Percentiles rank a stretch among this genome's conserved stretches.
phyloP scores from a whole-genome alignment of 1,284 basidiomycete species.

The Puccinia coronata region DNA sequence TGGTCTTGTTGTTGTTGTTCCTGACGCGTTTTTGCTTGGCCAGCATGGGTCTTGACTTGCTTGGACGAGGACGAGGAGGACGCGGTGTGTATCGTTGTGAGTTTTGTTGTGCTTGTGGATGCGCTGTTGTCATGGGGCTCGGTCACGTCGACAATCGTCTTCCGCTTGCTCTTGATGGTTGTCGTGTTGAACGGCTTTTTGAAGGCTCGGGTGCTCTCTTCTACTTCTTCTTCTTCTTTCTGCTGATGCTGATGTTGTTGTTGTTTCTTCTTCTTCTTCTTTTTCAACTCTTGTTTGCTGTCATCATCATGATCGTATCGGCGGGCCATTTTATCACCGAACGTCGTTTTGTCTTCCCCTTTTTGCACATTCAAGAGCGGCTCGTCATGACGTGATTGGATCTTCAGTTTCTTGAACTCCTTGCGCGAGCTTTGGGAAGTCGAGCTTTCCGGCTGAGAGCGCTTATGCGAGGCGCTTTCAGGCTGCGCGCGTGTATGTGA shows the following conservation, averaged over 20 bases:
- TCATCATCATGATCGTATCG: not conserved
- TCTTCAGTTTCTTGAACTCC: not conserved
- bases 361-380: not conserved
- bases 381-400: too few relatives aligned
- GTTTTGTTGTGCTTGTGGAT: too few relatives aligned
- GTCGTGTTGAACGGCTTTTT: slow-evolving; percentile 1
- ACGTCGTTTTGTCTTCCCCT: not conserved
- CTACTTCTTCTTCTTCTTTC: not conserved
- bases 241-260: not conserved
- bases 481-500: too few relatives aligned
- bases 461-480: not conserved
- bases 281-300: not conserved
- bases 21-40: not conserved
- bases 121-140: not conserved
- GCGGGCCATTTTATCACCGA: not conserved
- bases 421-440: not conserved
- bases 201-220: not conserved
- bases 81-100: not conserved
- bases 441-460: not conserved
- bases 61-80: not conserved
- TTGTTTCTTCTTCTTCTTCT: not conserved
- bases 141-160: not conserved
- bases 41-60: not conserved
- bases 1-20: not conserved
- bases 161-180: slow-evolving; percentile 20